phyloP scores from a whole-genome alignment of 2,329 filamentous ascomycete genomes.

The Tolypocladium ophioglossoides region DNA sequence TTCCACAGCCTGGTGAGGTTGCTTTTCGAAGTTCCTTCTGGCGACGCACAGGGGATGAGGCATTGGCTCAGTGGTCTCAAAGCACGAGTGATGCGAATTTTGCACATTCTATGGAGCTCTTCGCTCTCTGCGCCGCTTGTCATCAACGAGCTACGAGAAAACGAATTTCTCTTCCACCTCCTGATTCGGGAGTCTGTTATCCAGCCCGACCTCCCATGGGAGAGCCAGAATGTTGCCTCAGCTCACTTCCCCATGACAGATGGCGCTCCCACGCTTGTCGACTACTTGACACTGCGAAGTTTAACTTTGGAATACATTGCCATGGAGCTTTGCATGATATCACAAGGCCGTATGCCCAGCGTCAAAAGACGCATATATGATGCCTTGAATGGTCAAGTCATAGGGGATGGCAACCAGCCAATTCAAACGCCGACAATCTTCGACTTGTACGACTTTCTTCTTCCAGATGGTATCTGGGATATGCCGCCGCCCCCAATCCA shows the following conservation, averaged over 20 bases:
- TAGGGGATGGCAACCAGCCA: constrained; percentile 53
- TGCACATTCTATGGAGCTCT: constrained; percentile 76
- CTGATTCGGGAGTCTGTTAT: constrained; percentile 64
- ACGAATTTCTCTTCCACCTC: constrained; percentile 70
- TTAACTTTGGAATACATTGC: constrained; percentile 77
- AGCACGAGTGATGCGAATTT: constrained; percentile 57
- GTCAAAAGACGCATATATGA: constrained; percentile 59
- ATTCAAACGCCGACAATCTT: constrained; percentile 69
- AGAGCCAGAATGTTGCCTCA: constrained; percentile 49
- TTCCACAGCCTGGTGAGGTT: constrained; percentile 74
- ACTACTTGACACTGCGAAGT: constrained; percentile 69
- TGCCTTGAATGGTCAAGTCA: constrained; percentile 68
- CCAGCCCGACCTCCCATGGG: constrained; percentile 60
- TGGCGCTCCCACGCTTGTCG: constrained; percentile 58
- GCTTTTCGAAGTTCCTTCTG: constrained; percentile 58
- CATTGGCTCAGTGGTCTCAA: constrained; percentile 62
- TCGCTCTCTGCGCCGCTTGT: constrained; percentile 65
- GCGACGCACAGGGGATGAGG: constrained; percentile 48
- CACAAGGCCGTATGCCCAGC: constrained; percentile 58
- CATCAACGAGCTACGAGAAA: constrained; percentile 67
- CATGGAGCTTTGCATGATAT: constrained; percentile 70
- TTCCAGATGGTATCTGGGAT: constrained; percentile 39
- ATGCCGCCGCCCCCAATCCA: constrained; percentile 41
- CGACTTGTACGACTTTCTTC: constrained; percentile 84
- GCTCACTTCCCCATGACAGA: constrained; percentile 59